Evolutionary conservation across 177 flowering plant species (phyloP), one percentile per base, ranked within the genome.

Genomic region (Vitis hybrid): DNA sequence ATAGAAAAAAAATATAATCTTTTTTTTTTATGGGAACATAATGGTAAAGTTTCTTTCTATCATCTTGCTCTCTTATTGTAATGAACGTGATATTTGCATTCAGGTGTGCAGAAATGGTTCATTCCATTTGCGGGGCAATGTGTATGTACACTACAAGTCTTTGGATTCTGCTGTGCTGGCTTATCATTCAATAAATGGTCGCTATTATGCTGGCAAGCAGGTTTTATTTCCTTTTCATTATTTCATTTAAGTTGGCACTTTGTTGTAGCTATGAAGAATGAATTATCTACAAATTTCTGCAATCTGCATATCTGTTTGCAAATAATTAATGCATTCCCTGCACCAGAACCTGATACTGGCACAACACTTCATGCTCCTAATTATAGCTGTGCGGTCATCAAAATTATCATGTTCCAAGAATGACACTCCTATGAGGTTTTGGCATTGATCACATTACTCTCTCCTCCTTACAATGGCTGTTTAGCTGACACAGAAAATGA

Each of bases 41-140:
- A 40, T 8, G 7, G 48, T 40, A 40, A 19, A 2, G 52, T 46
- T 16, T 14, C 14, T 15, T 30, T 30, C 32, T 30, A 30, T 30
- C 32, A n/a, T 6, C 48, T 16, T 56, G 35, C 12, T 57, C 30
- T 58, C 15, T 19, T 21, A 48, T 7, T 4, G 16, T 70, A 65
- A 52, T 52, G 15, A 52, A 59, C 65, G 52, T 15, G 13, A 56
- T 52, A 21, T 74, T 54, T 56, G 21, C 72, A 40, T 64, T 73
- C 86, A 95, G 99, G 98, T 91, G 63, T 95, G 98, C 78, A 89
- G 67, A 81, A 95, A 95, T 80, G 90, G 97, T 60, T 91, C 98
- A 64, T 77, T 76, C 69, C 98, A 95, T 87, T 82, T 95, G 88
- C 88, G 97, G 57, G 99, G 99, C 73, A 95, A 95, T 84, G 94